Conservation (phyloP, 805 yeast species). For the Pichia sporocuriosa region DNA sequence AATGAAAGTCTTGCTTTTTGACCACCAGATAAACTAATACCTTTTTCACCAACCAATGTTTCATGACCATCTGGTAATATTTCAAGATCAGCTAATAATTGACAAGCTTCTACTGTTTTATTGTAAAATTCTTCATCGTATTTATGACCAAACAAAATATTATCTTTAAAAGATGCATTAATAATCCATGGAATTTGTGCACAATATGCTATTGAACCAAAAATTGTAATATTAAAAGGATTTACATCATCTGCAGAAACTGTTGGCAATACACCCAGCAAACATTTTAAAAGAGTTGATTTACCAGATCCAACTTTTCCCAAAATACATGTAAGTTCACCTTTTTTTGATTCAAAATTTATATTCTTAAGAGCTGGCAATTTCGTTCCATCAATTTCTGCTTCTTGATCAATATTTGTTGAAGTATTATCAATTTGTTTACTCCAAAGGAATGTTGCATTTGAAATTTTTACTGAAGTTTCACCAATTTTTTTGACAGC, state of each 20-base stretch:
- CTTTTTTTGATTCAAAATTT: conserved; percentile 43
- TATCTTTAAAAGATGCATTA: conserved; percentile 88
- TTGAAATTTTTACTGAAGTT: conserved; percentile 35
- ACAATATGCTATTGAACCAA: conserved; percentile 51
- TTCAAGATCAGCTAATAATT: conserved; percentile 67
- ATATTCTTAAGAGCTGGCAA: conserved; percentile 41
- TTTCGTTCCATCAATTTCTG: conserved; percentile 24
- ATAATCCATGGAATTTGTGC: conserved; percentile 88
- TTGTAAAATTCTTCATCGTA: conserved; percentile 77
- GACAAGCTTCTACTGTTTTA: conserved; percentile 80
- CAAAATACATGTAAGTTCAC: conserved; percentile 51
- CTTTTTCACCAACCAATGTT: conserved; percentile 94
- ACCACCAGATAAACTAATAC: conserved; percentile 93
- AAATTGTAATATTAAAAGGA: conserved; percentile 17
- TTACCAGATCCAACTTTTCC: conserved; percentile 68
- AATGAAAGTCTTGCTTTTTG: conserved; percentile 92
- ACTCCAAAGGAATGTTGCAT: conserved; percentile 51
- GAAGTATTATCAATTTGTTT: conserved; percentile 10
- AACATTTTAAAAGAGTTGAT: conserved; percentile 46
- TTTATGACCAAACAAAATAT: conserved; percentile 81
- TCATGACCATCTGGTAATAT: conserved; percentile 82
- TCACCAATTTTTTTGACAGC: conserved; percentile 24
- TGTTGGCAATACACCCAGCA: conserved; percentile 47
- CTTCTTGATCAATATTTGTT: conserved; percentile 33
- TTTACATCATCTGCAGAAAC: conserved; percentile 23